Conservation (phyloP, 2,329 filamentous ascomycete genomes). For the Byssothecium circinans region DNA sequence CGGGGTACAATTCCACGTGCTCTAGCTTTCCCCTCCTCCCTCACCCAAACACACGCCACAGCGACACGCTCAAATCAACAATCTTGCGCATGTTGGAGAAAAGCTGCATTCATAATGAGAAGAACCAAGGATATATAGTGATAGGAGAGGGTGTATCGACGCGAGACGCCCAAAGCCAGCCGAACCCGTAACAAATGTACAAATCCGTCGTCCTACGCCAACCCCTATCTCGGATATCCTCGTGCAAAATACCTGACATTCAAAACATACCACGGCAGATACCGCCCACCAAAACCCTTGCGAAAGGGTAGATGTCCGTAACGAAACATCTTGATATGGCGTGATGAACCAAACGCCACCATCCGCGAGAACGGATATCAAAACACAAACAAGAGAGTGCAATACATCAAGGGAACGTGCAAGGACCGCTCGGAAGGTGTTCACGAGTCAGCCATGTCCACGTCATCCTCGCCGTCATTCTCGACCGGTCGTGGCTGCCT, state of each 20-base stretch:
- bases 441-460: constrained; percentile 33
- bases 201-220: too few relatives aligned
- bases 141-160: not conserved
- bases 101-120: not conserved
- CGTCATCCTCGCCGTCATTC: constrained; percentile 24
- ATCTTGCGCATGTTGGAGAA: too few relatives aligned
- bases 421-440: not conserved
- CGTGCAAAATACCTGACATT: not conserved
- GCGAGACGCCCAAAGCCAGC: not conserved
- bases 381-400: not conserved
- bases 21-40: too few relatives aligned
- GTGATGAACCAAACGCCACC: not conserved
- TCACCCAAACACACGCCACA: too few relatives aligned
- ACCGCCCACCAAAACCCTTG: not conserved
- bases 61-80: too few relatives aligned
- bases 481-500: constrained; percentile 26
- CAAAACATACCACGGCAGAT: not conserved
- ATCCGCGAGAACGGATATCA: not conserved
- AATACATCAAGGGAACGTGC: not conserved
- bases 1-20: constrained; percentile 9
- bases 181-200: too few relatives aligned
- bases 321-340: not conserved
- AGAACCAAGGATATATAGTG: not conserved
- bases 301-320: not conserved
- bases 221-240: not conserved